A percentile compares a stretch with the other conserved stretches of the same genome.
Conservation (phyloP, 2,329 filamentous ascomycete species). For the Xylaria sp. region DNA sequence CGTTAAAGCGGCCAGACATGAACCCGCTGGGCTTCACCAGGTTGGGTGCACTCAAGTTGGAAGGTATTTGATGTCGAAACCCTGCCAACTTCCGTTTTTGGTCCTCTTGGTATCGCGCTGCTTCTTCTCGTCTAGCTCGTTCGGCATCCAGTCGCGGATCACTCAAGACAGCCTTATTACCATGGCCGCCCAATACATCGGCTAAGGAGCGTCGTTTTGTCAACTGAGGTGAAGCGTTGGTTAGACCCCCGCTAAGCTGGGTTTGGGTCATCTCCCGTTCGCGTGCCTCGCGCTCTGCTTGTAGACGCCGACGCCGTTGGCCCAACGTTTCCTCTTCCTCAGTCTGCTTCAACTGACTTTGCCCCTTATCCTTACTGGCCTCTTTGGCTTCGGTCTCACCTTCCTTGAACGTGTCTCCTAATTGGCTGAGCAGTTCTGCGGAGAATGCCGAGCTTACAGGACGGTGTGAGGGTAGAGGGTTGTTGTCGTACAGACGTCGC, state of each 20-base stretch:
- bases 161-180: constrained; percentile 43
- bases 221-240: constrained; percentile 49
- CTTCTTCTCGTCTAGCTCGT: constrained; percentile 48
- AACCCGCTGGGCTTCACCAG: constrained; percentile 51
- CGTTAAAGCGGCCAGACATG: constrained; percentile 60
- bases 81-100: constrained; percentile 56
- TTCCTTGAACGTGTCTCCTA: constrained; percentile 57
- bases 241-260: constrained; percentile 39
- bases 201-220: constrained; percentile 57
- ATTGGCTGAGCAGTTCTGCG: constrained; percentile 69
- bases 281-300: constrained; percentile 70
- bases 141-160: constrained; percentile 52
- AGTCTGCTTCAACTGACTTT: constrained; percentile 38
- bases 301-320: constrained; percentile 74
- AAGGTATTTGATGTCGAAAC: constrained; percentile 57
- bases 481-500: constrained; percentile 62
- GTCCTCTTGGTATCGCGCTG: constrained; percentile 48
- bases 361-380: constrained; percentile 41
- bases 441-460: constrained; percentile 72
- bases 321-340: constrained; percentile 79
- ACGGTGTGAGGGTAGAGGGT: constrained; percentile 56
- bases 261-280: constrained; percentile 57
- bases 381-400: constrained; percentile 42
- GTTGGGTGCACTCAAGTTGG: constrained; percentile 43
- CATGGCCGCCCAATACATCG: constrained; percentile 58